phyloP scores from a whole-genome alignment of 2,329 filamentous ascomycete genomes.

The Aspergillus tanneri region DNA sequence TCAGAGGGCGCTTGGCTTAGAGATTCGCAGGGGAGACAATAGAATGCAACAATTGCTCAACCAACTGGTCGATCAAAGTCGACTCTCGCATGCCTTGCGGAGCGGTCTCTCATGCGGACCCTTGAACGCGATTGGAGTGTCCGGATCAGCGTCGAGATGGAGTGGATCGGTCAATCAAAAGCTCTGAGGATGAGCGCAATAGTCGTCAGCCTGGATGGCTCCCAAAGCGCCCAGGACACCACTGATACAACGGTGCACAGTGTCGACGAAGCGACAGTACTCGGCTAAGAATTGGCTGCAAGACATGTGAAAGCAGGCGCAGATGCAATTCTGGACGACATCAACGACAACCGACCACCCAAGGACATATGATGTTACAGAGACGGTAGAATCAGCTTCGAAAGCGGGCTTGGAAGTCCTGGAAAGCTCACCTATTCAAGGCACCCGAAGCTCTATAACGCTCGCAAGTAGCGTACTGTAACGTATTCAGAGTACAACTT shows the following conservation, averaged over 20 bases:
- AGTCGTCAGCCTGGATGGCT: slow-evolving; percentile 13
- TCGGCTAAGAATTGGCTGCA: background rate
- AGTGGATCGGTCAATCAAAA: slow-evolving; percentile 4
- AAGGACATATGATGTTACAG: slow-evolving; percentile 9
- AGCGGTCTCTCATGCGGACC: slow-evolving; percentile 9
- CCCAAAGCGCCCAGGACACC: background rate
- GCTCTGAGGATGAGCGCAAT: slow-evolving; percentile 7
- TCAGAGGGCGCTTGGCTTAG: slow-evolving; percentile 76
- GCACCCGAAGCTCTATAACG: too few species aligned
- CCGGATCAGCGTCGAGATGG: slow-evolving; percentile 13
- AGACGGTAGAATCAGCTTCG: too few species aligned
- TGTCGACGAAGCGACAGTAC: background rate
- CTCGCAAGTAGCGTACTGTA: too few species aligned
- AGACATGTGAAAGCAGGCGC: slow-evolving; percentile 6
- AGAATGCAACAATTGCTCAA: slow-evolving; percentile 3
- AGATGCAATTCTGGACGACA: slow-evolving; percentile 26
- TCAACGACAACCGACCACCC: slow-evolving; percentile 4
- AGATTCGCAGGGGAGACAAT: slow-evolving; percentile 11
- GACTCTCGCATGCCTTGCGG: slow-evolving; percentile 9
- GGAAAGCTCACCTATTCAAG: background rate
- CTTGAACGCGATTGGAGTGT: slow-evolving; percentile 14
- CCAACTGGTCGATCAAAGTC: slow-evolving; percentile 8
- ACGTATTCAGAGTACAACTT: background rate
- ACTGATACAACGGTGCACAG: background rate
- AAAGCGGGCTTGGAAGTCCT: background rate